These are phyloP conservation scores for Stentor roeselii DNA, from an alignment of 73 alveolate species.

Conservation along the genomic window DNA sequence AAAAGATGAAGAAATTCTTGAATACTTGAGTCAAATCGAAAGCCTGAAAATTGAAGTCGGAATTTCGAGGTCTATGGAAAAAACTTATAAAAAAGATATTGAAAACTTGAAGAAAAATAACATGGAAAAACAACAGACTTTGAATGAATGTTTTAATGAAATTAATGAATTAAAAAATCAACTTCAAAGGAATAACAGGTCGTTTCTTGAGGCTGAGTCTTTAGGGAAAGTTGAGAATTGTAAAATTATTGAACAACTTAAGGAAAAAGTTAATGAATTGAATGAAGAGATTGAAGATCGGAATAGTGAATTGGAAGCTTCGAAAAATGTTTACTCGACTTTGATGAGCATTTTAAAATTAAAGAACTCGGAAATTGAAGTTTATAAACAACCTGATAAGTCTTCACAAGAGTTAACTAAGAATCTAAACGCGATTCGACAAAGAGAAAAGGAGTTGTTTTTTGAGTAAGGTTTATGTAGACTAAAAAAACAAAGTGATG, in stretches of 20 bases:
- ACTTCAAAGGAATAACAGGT: neutral
- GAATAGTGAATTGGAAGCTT: neutral
- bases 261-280: neutral
- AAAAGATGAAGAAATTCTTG: too few relatives aligned
- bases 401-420: neutral
- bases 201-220: neutral
- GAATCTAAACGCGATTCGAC: neutral
- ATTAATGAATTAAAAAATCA: neutral
- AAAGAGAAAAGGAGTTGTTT: neutral
- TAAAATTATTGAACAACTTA: neutral
- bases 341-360: neutral
- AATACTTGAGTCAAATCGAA: constrained; percentile 7
- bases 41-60: neutral
- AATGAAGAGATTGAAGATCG: neutral
- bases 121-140: neutral
- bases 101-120: neutral
- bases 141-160: neutral
- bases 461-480: neutral
- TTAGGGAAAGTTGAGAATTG: neutral
- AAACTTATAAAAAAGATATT: neutral
- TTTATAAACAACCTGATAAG: neutral
- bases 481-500: neutral
- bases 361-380: constrained; percentile 7
- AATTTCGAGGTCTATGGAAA: neutral
- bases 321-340: neutral